phyloP scores from a whole-genome alignment of 2,329 filamentous ascomycete species.

The Bertia moriformis region DNA sequence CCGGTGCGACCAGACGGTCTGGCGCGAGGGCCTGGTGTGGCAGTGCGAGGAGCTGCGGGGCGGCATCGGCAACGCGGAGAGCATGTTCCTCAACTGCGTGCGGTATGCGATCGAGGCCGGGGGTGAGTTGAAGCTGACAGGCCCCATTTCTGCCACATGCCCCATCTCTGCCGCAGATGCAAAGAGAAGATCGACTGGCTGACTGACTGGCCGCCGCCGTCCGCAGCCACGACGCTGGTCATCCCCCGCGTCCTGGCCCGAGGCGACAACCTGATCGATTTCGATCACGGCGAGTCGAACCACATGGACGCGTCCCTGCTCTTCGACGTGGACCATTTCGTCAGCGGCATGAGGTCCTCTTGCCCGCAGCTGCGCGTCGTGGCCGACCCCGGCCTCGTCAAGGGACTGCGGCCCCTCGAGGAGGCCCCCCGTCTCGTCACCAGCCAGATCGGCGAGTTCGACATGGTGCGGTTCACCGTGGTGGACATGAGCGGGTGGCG shows the following conservation, averaged over 20 bases:
- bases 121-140: slow-evolving; percentile 12
- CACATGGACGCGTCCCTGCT: not conserved
- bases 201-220: too few relatives aligned
- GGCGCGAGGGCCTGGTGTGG: slow-evolving; percentile 19
- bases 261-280: not conserved
- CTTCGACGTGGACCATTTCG: not conserved
- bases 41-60: slow-evolving; percentile 22
- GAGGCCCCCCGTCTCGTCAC: slow-evolving; percentile 10
- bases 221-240: not conserved
- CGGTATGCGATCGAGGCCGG: slow-evolving; percentile 22
- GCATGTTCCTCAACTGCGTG: slow-evolving; percentile 23
- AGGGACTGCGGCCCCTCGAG: not conserved
- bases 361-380: not conserved
- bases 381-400: not conserved
- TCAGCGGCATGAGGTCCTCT: not conserved
- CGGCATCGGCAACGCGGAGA: slow-evolving; percentile 22
- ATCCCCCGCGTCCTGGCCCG: not conserved
- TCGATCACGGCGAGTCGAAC: not conserved
- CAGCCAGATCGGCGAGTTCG: slow-evolving; percentile 10
- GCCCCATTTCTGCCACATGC: not conserved
- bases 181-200: too few relatives aligned
- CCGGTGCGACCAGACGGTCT: slow-evolving; percentile 14
- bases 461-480: slow-evolving; percentile 15
- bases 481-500: slow-evolving; percentile 19
- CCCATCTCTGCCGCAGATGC: not conserved